Base-by-base conservation (phyloP, 108 stramenopile species). In the Nitzschia sp. region DNA sequence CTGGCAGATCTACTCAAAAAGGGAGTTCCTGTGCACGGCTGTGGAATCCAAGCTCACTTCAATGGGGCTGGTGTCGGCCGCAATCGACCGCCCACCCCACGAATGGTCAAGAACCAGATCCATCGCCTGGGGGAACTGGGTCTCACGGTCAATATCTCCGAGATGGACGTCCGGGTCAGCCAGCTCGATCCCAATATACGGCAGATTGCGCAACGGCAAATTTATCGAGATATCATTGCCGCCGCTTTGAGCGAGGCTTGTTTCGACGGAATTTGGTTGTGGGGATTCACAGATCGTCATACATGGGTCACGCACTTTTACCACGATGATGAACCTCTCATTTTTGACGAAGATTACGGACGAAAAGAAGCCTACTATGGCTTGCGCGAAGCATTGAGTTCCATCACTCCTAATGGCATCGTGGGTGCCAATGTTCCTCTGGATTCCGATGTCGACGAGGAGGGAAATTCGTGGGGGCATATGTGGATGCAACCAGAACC, bases 211-310 rank as follows among this genome's bases (percentile, higher is more conserved):
- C 94, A 91, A 61, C 76, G 69, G 19, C 85, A 85, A 66, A 92
- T 95, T 34, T 96, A 92, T 73, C 84, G 85, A 34, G 96, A 94
- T 60, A 78, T 94, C 8, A 62, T 96, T 16, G 82, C 84, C 8
- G 96, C 96, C 2, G 92, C 92, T 1, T 52, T 96, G n/a, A 77
- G 91, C 9, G 93, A 96, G 73, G 80, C 92, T 28, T 76, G 88
- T 22, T 95, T 93, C 74, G 79, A 89, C 62, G 94, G 94, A 6
- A 75, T 94, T 45, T 95, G 92, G 86, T 65, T 95, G 27, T 96
- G 96, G 96, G 96, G 96, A 17, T 94, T 96, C 59, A 82, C 93
- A 8, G 96, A 96, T 78, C 54, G 79, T 27, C 92, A 96, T 60
- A 93, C 90, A 8, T 96, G 95, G 95, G 93, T 94, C 34, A 81